Evolutionary conservation across 1,139 yeast species (phyloP).

Genomic region (Lodderomyces jiufengensis): DNA sequence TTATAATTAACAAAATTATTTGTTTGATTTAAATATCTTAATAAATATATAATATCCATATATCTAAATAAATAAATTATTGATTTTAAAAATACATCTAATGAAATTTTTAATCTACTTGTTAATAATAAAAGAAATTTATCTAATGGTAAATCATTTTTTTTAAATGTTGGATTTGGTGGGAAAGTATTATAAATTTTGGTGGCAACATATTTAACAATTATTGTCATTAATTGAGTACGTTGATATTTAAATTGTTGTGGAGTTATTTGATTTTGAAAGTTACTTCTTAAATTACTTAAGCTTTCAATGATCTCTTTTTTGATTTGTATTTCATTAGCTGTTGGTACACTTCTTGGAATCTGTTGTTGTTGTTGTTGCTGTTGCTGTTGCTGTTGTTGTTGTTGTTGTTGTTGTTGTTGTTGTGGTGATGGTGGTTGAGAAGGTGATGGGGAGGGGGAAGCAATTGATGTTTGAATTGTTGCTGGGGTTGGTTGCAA

Average conservation of each 20-base stretch:
- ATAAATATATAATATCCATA: conserved; percentile 47
- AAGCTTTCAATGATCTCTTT: conserved; percentile 1
- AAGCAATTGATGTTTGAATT: conserved; percentile 1
- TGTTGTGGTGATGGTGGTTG: conserved; percentile 3
- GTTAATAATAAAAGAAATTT: conserved; percentile 38
- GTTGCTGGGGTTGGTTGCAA: conserved; percentile 14
- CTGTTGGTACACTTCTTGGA: not conserved
- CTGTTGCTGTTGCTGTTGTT: too few relatives aligned
- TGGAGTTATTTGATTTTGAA: conserved; percentile 6
- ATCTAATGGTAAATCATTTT: conserved; percentile 38
- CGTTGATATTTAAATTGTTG: conserved; percentile 20
- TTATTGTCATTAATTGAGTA: conserved; percentile 40
- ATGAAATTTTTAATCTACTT: conserved; percentile 35
- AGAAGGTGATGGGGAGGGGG: conserved; percentile 1
- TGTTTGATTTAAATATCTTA: conserved; percentile 46
- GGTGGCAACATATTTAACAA: conserved; percentile 44
- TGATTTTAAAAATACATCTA: conserved; percentile 40
- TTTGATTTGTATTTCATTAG: not conserved
- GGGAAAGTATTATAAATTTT: conserved; percentile 47
- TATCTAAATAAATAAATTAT: conserved; percentile 45
- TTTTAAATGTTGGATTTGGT: conserved; percentile 28
- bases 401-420: conserved; percentile 5
- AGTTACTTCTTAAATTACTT: conserved; percentile 1
- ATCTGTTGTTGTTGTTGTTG: conserved; percentile 7
- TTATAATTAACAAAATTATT: conserved; percentile 42